Evolutionary conservation across 1,284 basidiomycete genomes (phyloP).

Genomic region (Flammula alnicola): DNA sequence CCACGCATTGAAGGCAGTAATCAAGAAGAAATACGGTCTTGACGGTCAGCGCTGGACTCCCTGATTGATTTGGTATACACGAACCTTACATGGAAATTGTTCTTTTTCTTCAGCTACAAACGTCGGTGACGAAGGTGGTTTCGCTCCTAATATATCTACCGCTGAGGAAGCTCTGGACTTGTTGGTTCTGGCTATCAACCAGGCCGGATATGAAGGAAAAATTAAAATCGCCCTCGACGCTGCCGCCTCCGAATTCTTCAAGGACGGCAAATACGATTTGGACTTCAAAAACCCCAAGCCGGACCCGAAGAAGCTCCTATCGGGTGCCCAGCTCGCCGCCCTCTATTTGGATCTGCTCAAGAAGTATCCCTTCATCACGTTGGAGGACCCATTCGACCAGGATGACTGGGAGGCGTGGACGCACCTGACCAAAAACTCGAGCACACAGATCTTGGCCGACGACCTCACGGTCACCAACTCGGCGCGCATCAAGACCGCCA

Average conservation of each 20-base stretch:
- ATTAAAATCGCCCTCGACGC: conserved; percentile 98
- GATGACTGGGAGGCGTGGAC: conserved; percentile 99
- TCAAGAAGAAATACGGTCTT: conserved; percentile 97
- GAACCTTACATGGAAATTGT: not conserved
- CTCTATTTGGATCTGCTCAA: conserved; percentile 85
- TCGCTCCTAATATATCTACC: conserved; percentile 95
- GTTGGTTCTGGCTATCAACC: conserved; percentile 92
- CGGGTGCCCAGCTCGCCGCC: conserved; percentile 90
- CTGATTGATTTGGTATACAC: not conserved
- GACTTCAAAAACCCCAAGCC: conserved; percentile 99
- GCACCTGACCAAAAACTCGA: conserved; percentile 80
- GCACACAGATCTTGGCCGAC: conserved; percentile 94
- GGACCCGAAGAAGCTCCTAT: conserved; percentile 88
- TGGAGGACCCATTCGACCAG: conserved; percentile 99
- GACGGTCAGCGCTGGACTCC: conserved; percentile 66
- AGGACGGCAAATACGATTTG: conserved; percentile 99
- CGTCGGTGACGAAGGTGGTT: conserved; percentile 99
- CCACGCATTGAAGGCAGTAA: conserved; percentile 99
- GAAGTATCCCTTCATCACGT: conserved; percentile 95
- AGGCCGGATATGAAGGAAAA: conserved; percentile 97
- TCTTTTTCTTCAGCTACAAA: conserved; percentile 75
- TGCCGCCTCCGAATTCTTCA: conserved; percentile 99
- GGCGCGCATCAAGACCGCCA: conserved; percentile 95
- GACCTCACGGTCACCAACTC: conserved; percentile 99
- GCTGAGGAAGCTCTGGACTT: conserved; percentile 98